phyloP scores from a whole-genome alignment of 495 filamentous ascomycete species.

The Penicillium bialowiezense region DNA sequence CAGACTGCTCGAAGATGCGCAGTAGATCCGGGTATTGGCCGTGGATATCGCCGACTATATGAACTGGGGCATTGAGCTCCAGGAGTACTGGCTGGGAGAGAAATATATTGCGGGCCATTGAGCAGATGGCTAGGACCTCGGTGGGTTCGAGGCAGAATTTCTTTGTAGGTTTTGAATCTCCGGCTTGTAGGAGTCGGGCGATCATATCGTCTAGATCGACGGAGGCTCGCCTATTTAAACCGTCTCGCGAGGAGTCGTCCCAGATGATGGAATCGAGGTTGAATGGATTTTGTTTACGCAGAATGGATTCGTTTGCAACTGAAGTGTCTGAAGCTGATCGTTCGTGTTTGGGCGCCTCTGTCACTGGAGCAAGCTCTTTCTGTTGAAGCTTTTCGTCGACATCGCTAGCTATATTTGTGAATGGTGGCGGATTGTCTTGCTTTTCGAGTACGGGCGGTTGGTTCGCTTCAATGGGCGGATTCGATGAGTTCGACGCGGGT shows the following conservation, averaged over 20 bases:
- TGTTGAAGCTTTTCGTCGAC: too few relatives aligned
- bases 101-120: slow-evolving; percentile 80
- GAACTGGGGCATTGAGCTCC: slow-evolving; percentile 90
- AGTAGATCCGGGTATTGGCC: slow-evolving; percentile 98
- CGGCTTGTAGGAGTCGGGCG: slow-evolving; percentile 86
- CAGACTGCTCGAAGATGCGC: slow-evolving; percentile 98
- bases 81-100: slow-evolving; percentile 87
- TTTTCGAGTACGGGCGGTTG: not conserved
- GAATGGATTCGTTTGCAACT: not conserved
- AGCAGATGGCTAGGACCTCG: slow-evolving; percentile 90
- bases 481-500: not conserved
- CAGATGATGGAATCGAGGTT: slow-evolving; percentile 12
- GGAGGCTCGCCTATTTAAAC: slow-evolving; percentile 30
- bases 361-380: too few relatives aligned
- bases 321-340: not conserved
- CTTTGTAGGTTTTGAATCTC: slow-evolving; percentile 96
- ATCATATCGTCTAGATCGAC: slow-evolving; percentile 98
- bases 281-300: slow-evolving; percentile 7
- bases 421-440: too few relatives aligned
- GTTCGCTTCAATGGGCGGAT: not conserved
- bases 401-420: too few relatives aligned
- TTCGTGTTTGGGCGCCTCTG: too few relatives aligned
- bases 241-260: slow-evolving; percentile 9
- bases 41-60: slow-evolving; percentile 98
- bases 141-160: slow-evolving; percentile 95